phyloP scores from a whole-genome alignment of 305 asterid genomes.

The Fraxinus latifolia region DNA sequence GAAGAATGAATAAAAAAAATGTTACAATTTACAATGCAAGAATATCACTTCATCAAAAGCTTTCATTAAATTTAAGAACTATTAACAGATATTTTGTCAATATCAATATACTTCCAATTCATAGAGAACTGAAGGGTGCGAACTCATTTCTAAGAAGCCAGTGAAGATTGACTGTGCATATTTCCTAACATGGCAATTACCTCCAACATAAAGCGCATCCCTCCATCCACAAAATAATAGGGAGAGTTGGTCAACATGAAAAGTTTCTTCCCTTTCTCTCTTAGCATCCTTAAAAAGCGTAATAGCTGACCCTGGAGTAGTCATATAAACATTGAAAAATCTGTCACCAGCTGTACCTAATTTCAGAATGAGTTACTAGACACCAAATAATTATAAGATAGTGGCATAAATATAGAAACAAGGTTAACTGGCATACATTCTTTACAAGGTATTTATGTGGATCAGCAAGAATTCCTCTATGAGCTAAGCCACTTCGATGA shows the following conservation, averaged over 20 bases:
- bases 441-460: slow-evolving; percentile 80
- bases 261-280: slow-evolving; percentile 88
- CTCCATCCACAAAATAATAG: slow-evolving; percentile 93
- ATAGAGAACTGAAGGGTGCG: neutral
- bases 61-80: neutral
- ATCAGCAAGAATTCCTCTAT: slow-evolving; percentile 75
- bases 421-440: slow-evolving; percentile 53
- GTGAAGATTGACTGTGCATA: slow-evolving; percentile 1
- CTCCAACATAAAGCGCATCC: slow-evolving; percentile 89
- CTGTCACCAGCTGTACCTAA: slow-evolving; percentile 3
- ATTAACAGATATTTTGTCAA: neutral
- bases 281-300: slow-evolving; percentile 67
- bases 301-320: slow-evolving; percentile 65
- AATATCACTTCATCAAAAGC: neutral
- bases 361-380: slow-evolving; percentile 7
- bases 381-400: neutral
- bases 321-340: slow-evolving; percentile 22
- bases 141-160: slow-evolving; percentile 6
- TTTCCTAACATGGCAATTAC: slow-evolving; percentile 34
- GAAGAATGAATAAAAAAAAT: neutral
- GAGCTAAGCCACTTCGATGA: slow-evolving; percentile 83
- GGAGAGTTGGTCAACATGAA: slow-evolving; percentile 94
- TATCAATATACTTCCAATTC: neutral
- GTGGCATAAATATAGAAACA: slow-evolving; percentile 2
- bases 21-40: neutral